Evolutionary conservation across 2,329 filamentous ascomycete species (phyloP).

Genomic region (Penicillium sp.): DNA sequence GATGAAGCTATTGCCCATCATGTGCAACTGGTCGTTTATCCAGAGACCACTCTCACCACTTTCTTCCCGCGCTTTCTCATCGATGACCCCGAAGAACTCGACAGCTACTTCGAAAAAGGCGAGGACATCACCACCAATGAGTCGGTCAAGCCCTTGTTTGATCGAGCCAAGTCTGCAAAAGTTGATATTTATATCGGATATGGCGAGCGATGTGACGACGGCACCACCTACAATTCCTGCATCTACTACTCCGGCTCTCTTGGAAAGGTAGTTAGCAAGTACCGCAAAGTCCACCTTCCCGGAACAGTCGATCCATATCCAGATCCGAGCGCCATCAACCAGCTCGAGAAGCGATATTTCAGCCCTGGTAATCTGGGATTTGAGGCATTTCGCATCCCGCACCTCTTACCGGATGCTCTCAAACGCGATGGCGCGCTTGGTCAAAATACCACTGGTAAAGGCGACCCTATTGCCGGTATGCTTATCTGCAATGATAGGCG

Average conservation of each 20-base stretch:
- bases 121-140: no score
- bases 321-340: conserved; percentile 47
- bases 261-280: conserved; percentile 47
- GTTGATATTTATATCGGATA: no score
- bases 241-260: conserved; percentile 49
- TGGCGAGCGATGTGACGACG: no score
- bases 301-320: conserved; percentile 50
- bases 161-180: no score
- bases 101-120: no score
- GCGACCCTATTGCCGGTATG: conserved; percentile 52
- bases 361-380: conserved; percentile 51
- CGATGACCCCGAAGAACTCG: no score
- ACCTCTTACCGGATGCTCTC: conserved; percentile 33
- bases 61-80: no score
- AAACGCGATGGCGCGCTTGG: neutral
- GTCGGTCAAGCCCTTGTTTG: no score
- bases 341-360: conserved; percentile 55
- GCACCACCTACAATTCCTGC: conserved; percentile 44
- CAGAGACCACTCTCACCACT: no score
- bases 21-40: no score
- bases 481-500: conserved; percentile 54
- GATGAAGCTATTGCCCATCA: no score
- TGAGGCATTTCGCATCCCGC: conserved; percentile 49
- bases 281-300: conserved; percentile 53
- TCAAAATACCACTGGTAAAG: conserved; percentile 27